phyloP scores from a whole-genome alignment of 31 red algal species.

The Asparagopsis taxiformis region DNA sequence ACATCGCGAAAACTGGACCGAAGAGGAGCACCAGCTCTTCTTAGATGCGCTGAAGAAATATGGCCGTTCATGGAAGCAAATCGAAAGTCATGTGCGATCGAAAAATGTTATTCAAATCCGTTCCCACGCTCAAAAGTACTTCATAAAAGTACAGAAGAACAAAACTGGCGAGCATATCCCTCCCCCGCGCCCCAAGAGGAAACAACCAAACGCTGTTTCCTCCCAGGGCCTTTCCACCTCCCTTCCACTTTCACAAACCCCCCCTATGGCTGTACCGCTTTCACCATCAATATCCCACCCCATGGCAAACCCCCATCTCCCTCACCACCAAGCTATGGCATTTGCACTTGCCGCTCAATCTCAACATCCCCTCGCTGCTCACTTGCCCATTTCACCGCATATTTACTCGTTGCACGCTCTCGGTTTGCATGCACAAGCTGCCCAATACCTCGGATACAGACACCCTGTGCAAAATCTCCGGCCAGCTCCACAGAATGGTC shows the following conservation, averaged over 20 bases:
- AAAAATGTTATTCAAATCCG: constrained; percentile 99
- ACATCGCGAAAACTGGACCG: constrained; percentile 93
- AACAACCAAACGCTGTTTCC: constrained; percentile 9
- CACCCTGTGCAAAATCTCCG: constrained; percentile 45
- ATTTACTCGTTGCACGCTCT: constrained; percentile 60
- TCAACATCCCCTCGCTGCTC: constrained; percentile 30
- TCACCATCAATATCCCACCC: constrained; percentile 39
- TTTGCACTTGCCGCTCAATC: constrained; percentile 22
- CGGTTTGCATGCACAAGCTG: constrained; percentile 39
- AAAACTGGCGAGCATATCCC: constrained; percentile 89
- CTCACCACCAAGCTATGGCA: constrained; percentile 43
- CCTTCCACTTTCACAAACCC: constrained; percentile 6
- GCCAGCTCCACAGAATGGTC: constrained; percentile 8
- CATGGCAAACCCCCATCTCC: background rate
- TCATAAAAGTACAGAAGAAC: constrained; percentile 91
- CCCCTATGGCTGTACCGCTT: constrained; percentile 41
- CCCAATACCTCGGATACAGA: constrained; percentile 41
- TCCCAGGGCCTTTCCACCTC: constrained; percentile 8
- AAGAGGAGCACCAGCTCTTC: constrained; percentile 92
- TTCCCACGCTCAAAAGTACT: constrained; percentile 98
- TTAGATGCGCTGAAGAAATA: constrained; percentile 90
- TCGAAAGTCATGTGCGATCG: constrained; percentile 88
- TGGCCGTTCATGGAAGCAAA: constrained; percentile 94
- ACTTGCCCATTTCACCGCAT: constrained; percentile 43
- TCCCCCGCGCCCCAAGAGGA: constrained; percentile 80